Evolutionary conservation across 306 rosid species (phyloP).

Genomic region (Fragaria nilgerrensis): DNA sequence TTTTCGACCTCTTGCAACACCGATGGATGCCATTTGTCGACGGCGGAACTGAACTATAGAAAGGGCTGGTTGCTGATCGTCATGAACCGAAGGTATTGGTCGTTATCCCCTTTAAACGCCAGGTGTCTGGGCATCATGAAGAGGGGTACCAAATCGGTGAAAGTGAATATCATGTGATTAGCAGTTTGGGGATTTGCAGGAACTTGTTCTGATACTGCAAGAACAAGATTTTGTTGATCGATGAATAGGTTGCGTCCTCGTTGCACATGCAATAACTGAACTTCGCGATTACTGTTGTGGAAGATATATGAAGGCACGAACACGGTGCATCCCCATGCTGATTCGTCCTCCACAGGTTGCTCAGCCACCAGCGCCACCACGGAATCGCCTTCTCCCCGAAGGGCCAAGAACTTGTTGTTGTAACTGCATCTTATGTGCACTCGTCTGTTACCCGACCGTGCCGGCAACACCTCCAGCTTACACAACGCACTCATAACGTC

Average conservation of each 20-base stretch:
- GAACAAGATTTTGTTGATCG: background rate
- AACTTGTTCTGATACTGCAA: background rate
- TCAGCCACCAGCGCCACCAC: background rate
- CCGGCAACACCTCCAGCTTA: background rate
- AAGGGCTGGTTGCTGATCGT: background rate
- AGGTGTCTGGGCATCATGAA: background rate
- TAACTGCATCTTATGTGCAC: background rate
- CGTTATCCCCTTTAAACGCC: background rate
- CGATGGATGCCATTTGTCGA: background rate
- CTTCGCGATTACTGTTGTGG: too few relatives aligned
- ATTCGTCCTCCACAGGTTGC: background rate
- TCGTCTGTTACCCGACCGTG: background rate
- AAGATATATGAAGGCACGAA: background rate
- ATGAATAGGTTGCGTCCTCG: background rate
- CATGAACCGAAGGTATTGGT: background rate
- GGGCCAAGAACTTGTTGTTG: background rate
- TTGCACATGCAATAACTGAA: background rate
- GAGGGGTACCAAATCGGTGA: background rate
- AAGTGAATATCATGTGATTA: background rate
- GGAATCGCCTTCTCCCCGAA: background rate
- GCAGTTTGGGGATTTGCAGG: background rate
- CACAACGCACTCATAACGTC: background rate
- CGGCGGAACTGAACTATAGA: background rate
- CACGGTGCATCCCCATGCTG: background rate
- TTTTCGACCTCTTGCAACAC: background rate